These are phyloP conservation scores for Stenocarpella maydis DNA, from an alignment of 2,329 filamentous ascomycete species.

Conservation along the genomic window DNA sequence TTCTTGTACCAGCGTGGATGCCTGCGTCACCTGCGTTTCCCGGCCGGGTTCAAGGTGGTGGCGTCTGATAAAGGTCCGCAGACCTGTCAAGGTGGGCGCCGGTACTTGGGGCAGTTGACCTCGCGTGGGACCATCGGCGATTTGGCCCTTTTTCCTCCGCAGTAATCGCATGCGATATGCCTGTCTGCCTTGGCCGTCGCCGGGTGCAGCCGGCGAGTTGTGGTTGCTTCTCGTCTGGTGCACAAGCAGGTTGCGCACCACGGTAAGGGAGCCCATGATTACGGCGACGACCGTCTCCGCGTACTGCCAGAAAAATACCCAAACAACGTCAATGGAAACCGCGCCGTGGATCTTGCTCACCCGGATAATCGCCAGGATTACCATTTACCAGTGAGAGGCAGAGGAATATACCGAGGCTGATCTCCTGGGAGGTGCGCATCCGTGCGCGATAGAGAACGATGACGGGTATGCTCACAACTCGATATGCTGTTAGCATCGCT, in stretches of 20 bases:
- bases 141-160: background rate
- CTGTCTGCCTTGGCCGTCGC: background rate
- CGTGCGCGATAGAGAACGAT: conserved; percentile 11
- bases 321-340: background rate
- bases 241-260: conserved; percentile 11
- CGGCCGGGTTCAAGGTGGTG: background rate
- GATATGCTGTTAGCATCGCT: background rate
- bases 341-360: background rate
- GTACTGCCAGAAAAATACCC: conserved; percentile 17
- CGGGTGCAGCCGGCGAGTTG: background rate
- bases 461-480: conserved; percentile 11
- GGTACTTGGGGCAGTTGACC: background rate
- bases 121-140: background rate
- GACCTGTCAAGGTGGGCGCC: background rate
- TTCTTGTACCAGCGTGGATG: background rate
- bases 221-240: conserved; percentile 3
- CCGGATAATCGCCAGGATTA: background rate
- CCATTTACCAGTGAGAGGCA: conserved; percentile 11
- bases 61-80: background rate
- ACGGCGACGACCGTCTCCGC: background rate
- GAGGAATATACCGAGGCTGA: conserved; percentile 7
- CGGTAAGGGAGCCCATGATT: conserved; percentile 10
- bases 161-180: background rate
- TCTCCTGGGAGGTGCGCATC: conserved; percentile 7
- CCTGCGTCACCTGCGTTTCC: background rate